A percentile compares a stretch with the other conserved stretches of the same genome.
These are phyloP conservation scores for Carnegiea gigantea DNA, from an alignment of 179 eudicot species.

Conservation along the genomic window DNA sequence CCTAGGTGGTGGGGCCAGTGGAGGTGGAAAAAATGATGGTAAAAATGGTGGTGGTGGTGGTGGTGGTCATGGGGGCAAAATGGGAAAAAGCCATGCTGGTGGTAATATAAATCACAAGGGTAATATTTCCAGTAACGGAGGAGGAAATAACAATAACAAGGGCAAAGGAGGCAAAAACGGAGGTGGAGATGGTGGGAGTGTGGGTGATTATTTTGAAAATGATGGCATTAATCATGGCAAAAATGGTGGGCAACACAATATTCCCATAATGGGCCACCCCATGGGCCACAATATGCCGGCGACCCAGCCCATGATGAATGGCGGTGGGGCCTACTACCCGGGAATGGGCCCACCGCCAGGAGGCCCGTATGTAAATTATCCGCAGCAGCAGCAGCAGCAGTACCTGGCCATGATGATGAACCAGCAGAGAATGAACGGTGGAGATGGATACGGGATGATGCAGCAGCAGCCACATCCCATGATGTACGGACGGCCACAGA, in stretches of 20 bases:
- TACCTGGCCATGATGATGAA: constrained; percentile 89
- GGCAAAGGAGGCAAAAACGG: constrained; percentile 22
- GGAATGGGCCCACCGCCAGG: constrained; percentile 46
- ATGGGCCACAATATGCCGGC: constrained; percentile 54
- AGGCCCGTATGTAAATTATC: constrained; percentile 29
- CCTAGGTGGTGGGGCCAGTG: constrained; percentile 16
- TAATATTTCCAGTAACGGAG: background rate
- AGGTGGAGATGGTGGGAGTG: constrained; percentile 32
- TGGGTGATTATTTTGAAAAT: constrained; percentile 34
- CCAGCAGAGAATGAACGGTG: constrained; percentile 52
- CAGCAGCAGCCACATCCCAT: constrained; percentile 27
- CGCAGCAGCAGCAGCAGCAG: constrained; percentile 59
- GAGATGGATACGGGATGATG: constrained; percentile 34
- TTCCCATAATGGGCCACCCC: constrained; percentile 39
- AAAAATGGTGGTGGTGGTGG: constrained; percentile 34
- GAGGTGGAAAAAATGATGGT: constrained; percentile 20
- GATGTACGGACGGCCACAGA: constrained; percentile 59
- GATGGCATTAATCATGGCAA: constrained; percentile 28
- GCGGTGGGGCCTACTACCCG: constrained; percentile 37
- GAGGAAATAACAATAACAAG: constrained; percentile 13
- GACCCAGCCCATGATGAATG: constrained; percentile 46
- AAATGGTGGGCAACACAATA: constrained; percentile 31
- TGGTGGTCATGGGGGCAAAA: constrained; percentile 30
- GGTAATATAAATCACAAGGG: constrained; percentile 4
- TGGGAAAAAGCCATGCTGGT: constrained; percentile 18